A percentile compares a stretch with the other conserved stretches of the same genome.
These are phyloP conservation scores for Rosellinia necatrix DNA, from an alignment of 2,329 filamentous ascomycete species.

Conservation along the genomic window DNA sequence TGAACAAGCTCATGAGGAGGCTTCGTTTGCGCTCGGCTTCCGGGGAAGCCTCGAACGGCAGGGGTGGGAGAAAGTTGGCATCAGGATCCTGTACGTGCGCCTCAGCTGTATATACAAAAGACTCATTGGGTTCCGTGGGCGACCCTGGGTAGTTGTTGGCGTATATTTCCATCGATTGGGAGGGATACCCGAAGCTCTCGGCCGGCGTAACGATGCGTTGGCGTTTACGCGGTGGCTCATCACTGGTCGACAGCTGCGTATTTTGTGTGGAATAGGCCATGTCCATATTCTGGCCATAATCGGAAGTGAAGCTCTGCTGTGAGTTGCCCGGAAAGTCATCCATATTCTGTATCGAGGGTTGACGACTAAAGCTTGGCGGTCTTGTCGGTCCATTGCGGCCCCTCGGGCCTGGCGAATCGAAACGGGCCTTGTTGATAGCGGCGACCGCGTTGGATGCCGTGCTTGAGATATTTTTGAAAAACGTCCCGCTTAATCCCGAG, in stretches of 20 bases:
- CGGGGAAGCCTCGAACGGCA: slow-evolving; percentile 63
- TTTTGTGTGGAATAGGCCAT: slow-evolving; percentile 69
- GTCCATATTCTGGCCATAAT: slow-evolving; percentile 75
- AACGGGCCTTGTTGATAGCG: slow-evolving; percentile 93
- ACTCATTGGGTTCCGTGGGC: slow-evolving; percentile 80
- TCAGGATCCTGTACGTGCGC: slow-evolving; percentile 56
- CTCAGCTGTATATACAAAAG: slow-evolving; percentile 68
- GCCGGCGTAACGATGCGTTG: slow-evolving; percentile 63
- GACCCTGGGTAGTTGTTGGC: slow-evolving; percentile 66
- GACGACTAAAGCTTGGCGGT: slow-evolving; percentile 71
- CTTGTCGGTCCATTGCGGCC: slow-evolving; percentile 66
- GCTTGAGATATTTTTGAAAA: slow-evolving; percentile 95
- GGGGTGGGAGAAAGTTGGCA: slow-evolving; percentile 65
- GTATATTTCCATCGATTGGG: slow-evolving; percentile 53
- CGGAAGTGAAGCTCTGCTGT: slow-evolving; percentile 81
- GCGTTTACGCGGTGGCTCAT: slow-evolving; percentile 83
- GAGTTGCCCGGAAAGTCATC: slow-evolving; percentile 74
- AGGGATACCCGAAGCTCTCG: slow-evolving; percentile 60
- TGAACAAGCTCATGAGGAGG: slow-evolving; percentile 80
- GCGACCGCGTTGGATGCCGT: slow-evolving; percentile 92
- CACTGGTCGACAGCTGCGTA: slow-evolving; percentile 55
- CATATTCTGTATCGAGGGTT: slow-evolving; percentile 72
- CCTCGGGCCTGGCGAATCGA: slow-evolving; percentile 82
- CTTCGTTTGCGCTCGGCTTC: slow-evolving; percentile 80
- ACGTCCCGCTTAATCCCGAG: slow-evolving; percentile 78